These are phyloP conservation scores for Thozetella sp. DNA, from an alignment of 495 filamentous ascomycete genomes.

Conservation along the genomic window DNA sequence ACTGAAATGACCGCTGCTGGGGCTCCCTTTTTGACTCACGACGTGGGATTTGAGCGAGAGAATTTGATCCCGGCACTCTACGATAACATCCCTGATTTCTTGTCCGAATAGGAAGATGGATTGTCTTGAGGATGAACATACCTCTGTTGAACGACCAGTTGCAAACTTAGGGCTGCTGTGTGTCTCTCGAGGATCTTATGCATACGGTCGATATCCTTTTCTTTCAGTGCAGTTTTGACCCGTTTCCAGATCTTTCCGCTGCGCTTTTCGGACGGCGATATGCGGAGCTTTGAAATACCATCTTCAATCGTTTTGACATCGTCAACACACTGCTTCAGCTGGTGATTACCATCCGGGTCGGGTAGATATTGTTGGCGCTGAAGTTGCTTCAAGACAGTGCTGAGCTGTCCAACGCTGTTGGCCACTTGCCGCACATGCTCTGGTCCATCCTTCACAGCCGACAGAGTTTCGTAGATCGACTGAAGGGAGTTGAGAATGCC, in stretches of 20 bases:
- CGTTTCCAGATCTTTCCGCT: background rate
- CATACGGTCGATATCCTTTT: slow-evolving; percentile 1
- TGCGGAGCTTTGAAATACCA: background rate
- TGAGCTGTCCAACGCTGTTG: background rate
- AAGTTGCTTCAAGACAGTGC: background rate
- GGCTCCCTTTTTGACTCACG: background rate
- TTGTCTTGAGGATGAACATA: background rate
- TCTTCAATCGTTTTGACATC: background rate
- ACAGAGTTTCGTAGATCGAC: background rate
- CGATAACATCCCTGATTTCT: background rate
- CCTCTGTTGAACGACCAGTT: background rate
- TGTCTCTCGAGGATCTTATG: background rate
- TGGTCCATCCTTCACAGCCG: background rate
- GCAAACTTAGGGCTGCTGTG: background rate
- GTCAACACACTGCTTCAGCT: background rate
- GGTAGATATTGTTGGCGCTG: background rate
- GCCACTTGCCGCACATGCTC: background rate
- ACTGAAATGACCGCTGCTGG: background rate
- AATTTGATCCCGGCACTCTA: background rate
- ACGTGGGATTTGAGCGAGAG: background rate
- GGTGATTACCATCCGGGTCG: background rate
- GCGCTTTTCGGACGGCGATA: background rate
- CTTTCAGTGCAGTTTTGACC: background rate
- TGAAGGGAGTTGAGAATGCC: slow-evolving; percentile 4
- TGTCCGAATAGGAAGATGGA: background rate